These are phyloP conservation scores for Camellia oleifera DNA, from an alignment of 179 eudicot genomes.

Conservation along the genomic window DNA sequence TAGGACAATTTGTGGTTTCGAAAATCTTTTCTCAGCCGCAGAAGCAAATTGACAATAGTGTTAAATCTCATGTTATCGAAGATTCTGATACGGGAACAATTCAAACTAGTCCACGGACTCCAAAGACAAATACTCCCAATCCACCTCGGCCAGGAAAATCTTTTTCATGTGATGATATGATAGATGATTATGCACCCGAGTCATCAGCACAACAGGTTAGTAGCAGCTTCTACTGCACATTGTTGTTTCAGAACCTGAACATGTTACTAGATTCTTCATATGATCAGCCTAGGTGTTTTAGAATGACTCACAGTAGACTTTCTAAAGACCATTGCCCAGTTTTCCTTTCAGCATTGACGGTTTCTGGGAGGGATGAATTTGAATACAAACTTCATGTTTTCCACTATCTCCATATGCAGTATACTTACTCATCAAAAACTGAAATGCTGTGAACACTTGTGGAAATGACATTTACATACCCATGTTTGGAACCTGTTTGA, in stretches of 20 bases:
- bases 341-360: neutral
- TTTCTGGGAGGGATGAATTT: neutral
- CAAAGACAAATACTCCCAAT: constrained; percentile 44
- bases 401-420: neutral
- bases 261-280: neutral
- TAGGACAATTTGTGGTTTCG: constrained; percentile 72
- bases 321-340: neutral
- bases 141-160: constrained; percentile 56
- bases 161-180: constrained; percentile 30
- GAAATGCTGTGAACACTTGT: too few species aligned
- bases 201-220: constrained; percentile 39
- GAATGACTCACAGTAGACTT: neutral
- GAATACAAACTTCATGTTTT: neutral
- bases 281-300: neutral
- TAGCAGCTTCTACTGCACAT: constrained; percentile 11
- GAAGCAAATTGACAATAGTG: constrained; percentile 37
- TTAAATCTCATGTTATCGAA: constrained; percentile 13
- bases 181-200: constrained; percentile 24
- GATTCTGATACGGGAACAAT: constrained; percentile 28
- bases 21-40: constrained; percentile 62
- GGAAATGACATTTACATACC: too few species aligned
- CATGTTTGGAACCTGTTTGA: too few species aligned
- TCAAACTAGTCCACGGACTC: constrained; percentile 60
- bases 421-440: too few species aligned
- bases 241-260: neutral